Evolutionary conservation across 2,329 filamentous ascomycete genomes (phyloP).

Genomic region (Exophiala sideris): DNA sequence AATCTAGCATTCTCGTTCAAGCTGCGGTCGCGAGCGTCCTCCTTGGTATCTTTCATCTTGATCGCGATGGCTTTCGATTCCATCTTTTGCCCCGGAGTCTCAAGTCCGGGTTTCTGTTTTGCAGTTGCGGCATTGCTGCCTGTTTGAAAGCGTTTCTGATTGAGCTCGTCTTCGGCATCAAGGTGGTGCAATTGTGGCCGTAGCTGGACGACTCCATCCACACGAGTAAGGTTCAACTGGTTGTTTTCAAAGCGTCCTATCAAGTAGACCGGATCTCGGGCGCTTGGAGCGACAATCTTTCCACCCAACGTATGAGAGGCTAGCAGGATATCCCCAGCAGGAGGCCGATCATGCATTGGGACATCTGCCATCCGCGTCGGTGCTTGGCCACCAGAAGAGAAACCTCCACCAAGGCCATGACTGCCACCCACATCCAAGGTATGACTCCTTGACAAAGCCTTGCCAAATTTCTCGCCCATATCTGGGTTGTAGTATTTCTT

Average conservation of each 20-base stretch:
- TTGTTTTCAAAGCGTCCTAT: slow-evolving; percentile 83
- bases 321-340: slow-evolving; percentile 67
- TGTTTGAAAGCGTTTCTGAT: slow-evolving; percentile 47
- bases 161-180: slow-evolving; percentile 75
- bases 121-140: slow-evolving; percentile 32
- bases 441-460: slow-evolving; percentile 61
- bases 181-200: slow-evolving; percentile 90
- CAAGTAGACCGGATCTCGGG: slow-evolving; percentile 76
- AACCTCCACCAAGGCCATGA: slow-evolving; percentile 69
- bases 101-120: slow-evolving; percentile 34
- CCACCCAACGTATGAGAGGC: slow-evolving; percentile 82
- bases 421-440: slow-evolving; percentile 60
- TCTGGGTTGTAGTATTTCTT: slow-evolving; percentile 73
- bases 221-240: slow-evolving; percentile 79
- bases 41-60: slow-evolving; percentile 69
- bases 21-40: slow-evolving; percentile 40
- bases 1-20: slow-evolving; percentile 71
- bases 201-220: slow-evolving; percentile 80
- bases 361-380: slow-evolving; percentile 32
- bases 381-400: slow-evolving; percentile 59
- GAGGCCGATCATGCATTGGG: slow-evolving; percentile 61
- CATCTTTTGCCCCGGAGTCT: slow-evolving; percentile 44
- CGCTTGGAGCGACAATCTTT: slow-evolving; percentile 65
- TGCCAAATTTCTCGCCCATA: slow-evolving; percentile 80
- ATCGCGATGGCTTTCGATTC: slow-evolving; percentile 78